phyloP scores from a whole-genome alignment of 208 protist genomes.

The Vickermania ingenoplastis region DNA sequence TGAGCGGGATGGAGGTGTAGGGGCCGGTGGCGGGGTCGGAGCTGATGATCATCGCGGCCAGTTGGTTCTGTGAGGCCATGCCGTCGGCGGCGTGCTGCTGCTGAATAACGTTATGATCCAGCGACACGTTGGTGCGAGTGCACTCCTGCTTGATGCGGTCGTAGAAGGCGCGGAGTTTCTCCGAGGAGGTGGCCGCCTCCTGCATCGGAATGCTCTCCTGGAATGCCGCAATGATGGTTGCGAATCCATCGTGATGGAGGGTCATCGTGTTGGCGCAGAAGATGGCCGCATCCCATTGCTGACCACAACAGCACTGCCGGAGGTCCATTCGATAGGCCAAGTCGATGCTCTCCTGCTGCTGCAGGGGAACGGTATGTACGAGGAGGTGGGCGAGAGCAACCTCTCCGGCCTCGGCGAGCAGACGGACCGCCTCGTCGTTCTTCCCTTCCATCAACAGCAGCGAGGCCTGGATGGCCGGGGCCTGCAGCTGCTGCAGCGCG shows the following conservation, averaged over 20 bases:
- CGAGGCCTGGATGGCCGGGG: slow-evolving; percentile 58
- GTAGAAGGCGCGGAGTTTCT: slow-evolving; percentile 61
- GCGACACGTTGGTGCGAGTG: slow-evolving; percentile 44
- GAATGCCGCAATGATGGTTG: slow-evolving; percentile 55
- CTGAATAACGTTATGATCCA: slow-evolving; percentile 65
- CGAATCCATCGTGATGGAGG: slow-evolving; percentile 68
- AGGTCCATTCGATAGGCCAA: slow-evolving; percentile 63
- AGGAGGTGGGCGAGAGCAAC: slow-evolving; percentile 58
- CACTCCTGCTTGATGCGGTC: slow-evolving; percentile 54
- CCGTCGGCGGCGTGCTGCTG: slow-evolving; percentile 74
- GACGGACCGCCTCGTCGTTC: slow-evolving; percentile 62
- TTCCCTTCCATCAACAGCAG: slow-evolving; percentile 40
- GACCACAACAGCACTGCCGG: slow-evolving; percentile 50
- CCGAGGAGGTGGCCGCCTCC: slow-evolving; percentile 21
- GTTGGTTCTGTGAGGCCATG: slow-evolving; percentile 72
- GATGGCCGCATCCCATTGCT: slow-evolving; percentile 69
- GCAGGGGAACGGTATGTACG: slow-evolving; percentile 72
- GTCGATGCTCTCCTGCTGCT: slow-evolving; percentile 73
- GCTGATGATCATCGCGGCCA: slow-evolving; percentile 70
- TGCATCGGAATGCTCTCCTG: slow-evolving; percentile 54
- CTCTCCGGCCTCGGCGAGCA: slow-evolving; percentile 48
- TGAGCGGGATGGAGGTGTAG: slow-evolving; percentile 23
- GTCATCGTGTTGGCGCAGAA: slow-evolving; percentile 58
- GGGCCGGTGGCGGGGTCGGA: slow-evolving; percentile 38
- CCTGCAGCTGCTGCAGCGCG: slow-evolving; percentile 25